phyloP scores from a whole-genome alignment of 495 filamentous ascomycete species.

The Aspergillus cavernicola region DNA sequence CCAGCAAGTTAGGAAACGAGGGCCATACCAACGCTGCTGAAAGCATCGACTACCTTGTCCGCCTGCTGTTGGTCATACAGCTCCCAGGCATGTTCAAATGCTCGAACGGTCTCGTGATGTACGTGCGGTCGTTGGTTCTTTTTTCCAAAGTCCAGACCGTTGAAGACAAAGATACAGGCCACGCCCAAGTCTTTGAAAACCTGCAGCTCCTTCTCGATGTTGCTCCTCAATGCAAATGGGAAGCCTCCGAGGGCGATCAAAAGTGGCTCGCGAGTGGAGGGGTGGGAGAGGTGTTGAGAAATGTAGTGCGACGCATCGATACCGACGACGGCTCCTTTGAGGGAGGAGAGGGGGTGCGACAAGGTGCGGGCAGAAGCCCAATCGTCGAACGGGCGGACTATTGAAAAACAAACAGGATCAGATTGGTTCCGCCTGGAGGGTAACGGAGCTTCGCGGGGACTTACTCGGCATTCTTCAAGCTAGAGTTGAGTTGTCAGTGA shows the following conservation, averaged over 20 bases:
- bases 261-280: constrained; percentile 74
- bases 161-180: constrained; percentile 80
- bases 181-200: constrained; percentile 60
- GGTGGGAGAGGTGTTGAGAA: constrained; percentile 62
- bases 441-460: constrained; percentile 11
- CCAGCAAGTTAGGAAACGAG: neutral
- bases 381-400: constrained; percentile 59
- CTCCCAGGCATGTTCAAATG: constrained; percentile 69
- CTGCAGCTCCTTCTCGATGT: constrained; percentile 70
- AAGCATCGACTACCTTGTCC: constrained; percentile 72
- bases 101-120: constrained; percentile 42
- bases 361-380: constrained; percentile 52
- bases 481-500: constrained; percentile 26
- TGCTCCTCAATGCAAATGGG: constrained; percentile 68
- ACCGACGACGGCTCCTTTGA: constrained; percentile 70
- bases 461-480: constrained; percentile 43
- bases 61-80: constrained; percentile 79
- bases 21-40: constrained; percentile 74
- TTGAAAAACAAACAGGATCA: constrained; percentile 9
- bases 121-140: constrained; percentile 57
- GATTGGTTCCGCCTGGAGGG: constrained; percentile 3
- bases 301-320: constrained; percentile 93
- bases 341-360: constrained; percentile 54
- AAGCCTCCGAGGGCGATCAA: constrained; percentile 85
- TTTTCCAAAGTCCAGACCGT: constrained; percentile 73